Percentiles rank a stretch among this genome's conserved stretches.
These are phyloP conservation scores for Mollisia scopiformis DNA, from an alignment of 2,329 filamentous ascomycete species.

Conservation along the genomic window DNA sequence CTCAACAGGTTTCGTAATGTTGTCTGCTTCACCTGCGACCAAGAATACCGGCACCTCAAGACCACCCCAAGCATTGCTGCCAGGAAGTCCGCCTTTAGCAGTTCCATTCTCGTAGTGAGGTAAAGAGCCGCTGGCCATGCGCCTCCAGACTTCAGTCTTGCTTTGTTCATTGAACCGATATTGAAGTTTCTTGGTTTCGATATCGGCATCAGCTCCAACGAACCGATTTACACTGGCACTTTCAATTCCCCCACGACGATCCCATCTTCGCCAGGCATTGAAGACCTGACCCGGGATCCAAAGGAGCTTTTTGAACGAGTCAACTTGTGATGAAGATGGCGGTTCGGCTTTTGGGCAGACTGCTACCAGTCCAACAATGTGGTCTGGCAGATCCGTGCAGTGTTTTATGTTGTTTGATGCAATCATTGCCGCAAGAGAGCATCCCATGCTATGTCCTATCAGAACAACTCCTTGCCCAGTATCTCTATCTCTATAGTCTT, in stretches of 20 bases:
- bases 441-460: constrained; percentile 90
- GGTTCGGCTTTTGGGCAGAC: constrained; percentile 79
- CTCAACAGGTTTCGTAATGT: constrained; percentile 72
- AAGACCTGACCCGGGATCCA: constrained; percentile 75
- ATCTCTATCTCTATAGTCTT: constrained; percentile 68
- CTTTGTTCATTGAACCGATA: constrained; percentile 82
- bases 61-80: constrained; percentile 70
- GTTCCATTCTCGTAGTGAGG: constrained; percentile 59
- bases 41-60: constrained; percentile 77
- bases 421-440: constrained; percentile 73
- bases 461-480: constrained; percentile 74
- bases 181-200: constrained; percentile 69
- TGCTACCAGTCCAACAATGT: constrained; percentile 76
- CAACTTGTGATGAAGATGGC: constrained; percentile 54
- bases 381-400: constrained; percentile 54
- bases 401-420: constrained; percentile 56
- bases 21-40: constrained; percentile 76
- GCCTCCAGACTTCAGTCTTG: constrained; percentile 77
- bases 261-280: constrained; percentile 75
- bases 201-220: constrained; percentile 67
- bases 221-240: constrained; percentile 82
- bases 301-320: constrained; percentile 59
- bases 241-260: constrained; percentile 75
- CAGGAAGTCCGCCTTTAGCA: constrained; percentile 67
- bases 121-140: constrained; percentile 76